These are phyloP conservation scores for Boletus rex-veris DNA, from an alignment of 768 basidiomycete genomes.

Conservation along the genomic window DNA sequence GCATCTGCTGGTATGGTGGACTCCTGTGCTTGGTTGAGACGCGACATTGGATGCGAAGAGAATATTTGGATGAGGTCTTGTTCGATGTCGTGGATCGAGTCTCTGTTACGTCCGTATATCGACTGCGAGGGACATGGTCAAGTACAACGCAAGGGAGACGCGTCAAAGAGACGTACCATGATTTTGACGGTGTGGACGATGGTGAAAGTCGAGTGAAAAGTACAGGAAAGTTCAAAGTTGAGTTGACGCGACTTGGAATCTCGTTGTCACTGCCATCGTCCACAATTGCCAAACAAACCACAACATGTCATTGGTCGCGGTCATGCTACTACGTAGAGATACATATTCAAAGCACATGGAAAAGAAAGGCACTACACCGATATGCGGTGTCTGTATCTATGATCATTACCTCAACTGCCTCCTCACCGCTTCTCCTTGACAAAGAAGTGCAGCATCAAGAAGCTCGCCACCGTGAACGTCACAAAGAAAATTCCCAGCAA, in stretches of 20 bases:
- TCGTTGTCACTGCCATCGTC: not conserved
- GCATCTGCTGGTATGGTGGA: conserved; percentile 66
- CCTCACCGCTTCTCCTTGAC: conserved; percentile 67
- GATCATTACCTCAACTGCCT: not conserved
- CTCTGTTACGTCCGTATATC: conserved; percentile 56
- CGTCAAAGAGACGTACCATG: conserved; percentile 24
- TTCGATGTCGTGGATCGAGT: conserved; percentile 70
- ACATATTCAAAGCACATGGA: not conserved
- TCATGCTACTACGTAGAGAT: no score
- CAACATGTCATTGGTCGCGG: conserved; percentile 2
- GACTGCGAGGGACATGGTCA: conserved; percentile 21
- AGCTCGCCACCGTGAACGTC: conserved; percentile 73
- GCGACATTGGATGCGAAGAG: conserved; percentile 56
- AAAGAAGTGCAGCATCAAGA: conserved; percentile 76
- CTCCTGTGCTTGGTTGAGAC: conserved; percentile 54
- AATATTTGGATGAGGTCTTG: conserved; percentile 67
- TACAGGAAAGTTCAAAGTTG: conserved; percentile 6
- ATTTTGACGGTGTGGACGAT: conserved; percentile 7
- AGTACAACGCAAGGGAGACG: conserved; percentile 1
- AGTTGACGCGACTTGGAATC: not conserved
- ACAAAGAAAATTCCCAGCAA: conserved; percentile 85
- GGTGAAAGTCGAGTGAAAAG: not conserved
- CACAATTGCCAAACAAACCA: conserved; percentile 19
- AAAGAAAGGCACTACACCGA: not conserved
- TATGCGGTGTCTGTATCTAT: not conserved